Evolutionary conservation across 2,329 filamentous ascomycete species (phyloP).

Genomic region (Epicoccum sorghinum): DNA sequence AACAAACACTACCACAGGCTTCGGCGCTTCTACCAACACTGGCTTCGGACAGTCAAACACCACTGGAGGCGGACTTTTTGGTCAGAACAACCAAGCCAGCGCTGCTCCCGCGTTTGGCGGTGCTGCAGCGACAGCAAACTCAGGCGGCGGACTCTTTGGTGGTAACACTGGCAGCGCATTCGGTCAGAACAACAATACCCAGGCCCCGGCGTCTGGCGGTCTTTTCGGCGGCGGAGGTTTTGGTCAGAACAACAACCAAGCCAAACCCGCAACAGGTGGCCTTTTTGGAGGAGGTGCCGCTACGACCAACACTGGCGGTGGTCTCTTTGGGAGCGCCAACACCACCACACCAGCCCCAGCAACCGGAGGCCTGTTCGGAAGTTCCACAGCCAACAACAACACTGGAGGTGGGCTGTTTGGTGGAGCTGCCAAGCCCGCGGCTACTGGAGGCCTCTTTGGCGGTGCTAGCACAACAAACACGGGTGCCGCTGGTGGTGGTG

Average conservation of each 20-base stretch:
- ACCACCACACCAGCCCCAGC: conserved; percentile 45
- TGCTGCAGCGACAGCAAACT: conserved; percentile 32
- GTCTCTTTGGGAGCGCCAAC: conserved; percentile 41
- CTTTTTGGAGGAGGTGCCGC: conserved; percentile 43
- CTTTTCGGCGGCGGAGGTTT: conserved; percentile 53
- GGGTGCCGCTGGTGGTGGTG: conserved; percentile 26
- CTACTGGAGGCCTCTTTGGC: conserved; percentile 51
- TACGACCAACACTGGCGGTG: conserved; percentile 33
- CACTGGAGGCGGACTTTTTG: conserved; percentile 43
- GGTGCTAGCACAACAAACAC: conserved; percentile 35
- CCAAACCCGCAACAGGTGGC: conserved; percentile 47
- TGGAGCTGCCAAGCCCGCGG: conserved; percentile 41
- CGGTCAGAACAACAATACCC: conserved; percentile 39
- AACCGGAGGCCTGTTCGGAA: conserved; percentile 60
- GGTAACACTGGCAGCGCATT: conserved; percentile 35
- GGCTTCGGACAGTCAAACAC: conserved; percentile 37
- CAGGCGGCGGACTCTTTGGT: conserved; percentile 38
- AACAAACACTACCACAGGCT: conserved; percentile 33
- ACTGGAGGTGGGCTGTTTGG: conserved; percentile 52
- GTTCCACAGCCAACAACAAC: conserved; percentile 22
- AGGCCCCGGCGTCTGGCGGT: conserved; percentile 40
- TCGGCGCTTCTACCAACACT: conserved; percentile 35
- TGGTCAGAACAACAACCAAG: conserved; percentile 44
- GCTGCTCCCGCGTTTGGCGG: conserved; percentile 38
- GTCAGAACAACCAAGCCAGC: conserved; percentile 37